phyloP scores from a whole-genome alignment of 129 eudicot genomes.

The Escallonia rubra region DNA sequence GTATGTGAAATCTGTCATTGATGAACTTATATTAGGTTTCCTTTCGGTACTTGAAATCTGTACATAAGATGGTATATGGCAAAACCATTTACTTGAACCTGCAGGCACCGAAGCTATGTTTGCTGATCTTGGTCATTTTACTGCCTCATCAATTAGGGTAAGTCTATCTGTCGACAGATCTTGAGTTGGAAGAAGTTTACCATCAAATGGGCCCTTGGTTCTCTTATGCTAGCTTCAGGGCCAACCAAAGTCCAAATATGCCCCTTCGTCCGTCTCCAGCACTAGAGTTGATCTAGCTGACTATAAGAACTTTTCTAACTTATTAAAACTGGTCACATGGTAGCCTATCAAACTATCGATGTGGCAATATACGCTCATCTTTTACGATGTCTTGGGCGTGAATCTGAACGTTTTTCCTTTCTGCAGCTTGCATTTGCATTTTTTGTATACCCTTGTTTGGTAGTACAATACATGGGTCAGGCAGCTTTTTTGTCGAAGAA shows the following conservation, averaged over 20 bases:
- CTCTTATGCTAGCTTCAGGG: too few relatives aligned
- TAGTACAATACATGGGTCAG: slow-evolving; percentile 96
- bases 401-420: slow-evolving; percentile 12
- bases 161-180: slow-evolving; percentile 9
- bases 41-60: background rate
- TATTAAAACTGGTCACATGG: too few relatives aligned
- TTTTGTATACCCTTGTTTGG: slow-evolving; percentile 78
- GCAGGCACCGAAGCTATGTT: slow-evolving; percentile 96
- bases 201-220: too few relatives aligned
- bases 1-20: slow-evolving; percentile 21
- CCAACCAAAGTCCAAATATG: too few relatives aligned
- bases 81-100: slow-evolving; percentile 4
- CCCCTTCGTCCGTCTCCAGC: too few relatives aligned
- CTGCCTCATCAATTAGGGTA: slow-evolving; percentile 74
- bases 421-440: slow-evolving; percentile 75
- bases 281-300: too few relatives aligned
- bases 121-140: slow-evolving; percentile 94
- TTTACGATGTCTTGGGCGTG: background rate
- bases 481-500: slow-evolving; percentile 90
- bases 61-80: background rate
- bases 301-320: too few relatives aligned
- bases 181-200: too few relatives aligned
- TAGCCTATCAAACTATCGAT: too few relatives aligned
- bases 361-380: background rate
- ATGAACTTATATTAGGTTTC: too few relatives aligned